Base-by-base conservation (phyloP, 495 filamentous ascomycete genomes). In the Talaromyces thailandensis region DNA sequence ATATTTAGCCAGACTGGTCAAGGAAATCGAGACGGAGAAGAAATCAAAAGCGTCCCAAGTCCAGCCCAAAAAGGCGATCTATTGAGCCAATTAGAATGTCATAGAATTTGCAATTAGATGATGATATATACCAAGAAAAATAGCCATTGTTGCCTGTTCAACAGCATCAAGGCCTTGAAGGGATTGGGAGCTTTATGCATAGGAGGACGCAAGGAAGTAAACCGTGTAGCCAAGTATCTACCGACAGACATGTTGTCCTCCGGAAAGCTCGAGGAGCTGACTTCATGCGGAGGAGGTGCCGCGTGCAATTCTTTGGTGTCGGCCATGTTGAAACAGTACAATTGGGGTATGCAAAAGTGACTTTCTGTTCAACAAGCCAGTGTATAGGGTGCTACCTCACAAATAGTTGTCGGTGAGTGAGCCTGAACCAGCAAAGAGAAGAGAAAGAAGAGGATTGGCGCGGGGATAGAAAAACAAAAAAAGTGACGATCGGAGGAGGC, bases 1-100 rank as follows among this genome's bases (percentile, higher is more conserved):
- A 2, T 75, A 71, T 65, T 84, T 72, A 26, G 89, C 86, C 28
- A 96, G 79, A 31, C 91, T 73, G 5, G 74, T 72, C 23, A 91
- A 84, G 0, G 90, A 92, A 61, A 96, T 71, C 6, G 87, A 90
- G 66, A 94, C 90, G 64, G 89, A 93, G 78, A 96, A 96, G 79
- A 96, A 96, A 69, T 96, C 91, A 64, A 94, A 93, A 14, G 91
- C 84, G 70, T 96, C 91, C 88, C 90, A 93, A 0, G 86, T 84
- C 89, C 89, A 93, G 11, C 82, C 89, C 18, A 80, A 64, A 63
- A 90, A 91, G 6, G 85, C 87, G 65, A 88, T 67, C 74, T 76
- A 53, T 31, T 25, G 14, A 8, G 51, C 23, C 9, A 7, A 55
- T 55, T 55, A 26, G 48, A 12, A 14, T 5, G 8, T 2, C n/a